phyloP scores from a whole-genome alignment of 73 alveolate genomes.

The Tetrahymena thermophila region DNA sequence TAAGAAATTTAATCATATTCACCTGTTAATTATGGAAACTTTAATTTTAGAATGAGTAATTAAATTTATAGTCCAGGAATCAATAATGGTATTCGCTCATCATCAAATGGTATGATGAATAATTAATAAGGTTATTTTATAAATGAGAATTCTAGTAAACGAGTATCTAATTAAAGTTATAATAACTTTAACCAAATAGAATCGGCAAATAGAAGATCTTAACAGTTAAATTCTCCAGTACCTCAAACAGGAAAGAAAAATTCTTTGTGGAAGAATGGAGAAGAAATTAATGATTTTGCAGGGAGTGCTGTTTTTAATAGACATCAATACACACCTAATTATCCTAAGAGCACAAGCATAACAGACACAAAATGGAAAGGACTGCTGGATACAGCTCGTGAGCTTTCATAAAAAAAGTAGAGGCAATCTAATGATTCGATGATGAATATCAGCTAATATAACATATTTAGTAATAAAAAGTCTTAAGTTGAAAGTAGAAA shows the following conservation, averaged over 20 bases:
- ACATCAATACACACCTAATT: neutral
- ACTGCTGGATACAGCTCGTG: neutral
- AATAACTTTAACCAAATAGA: neutral
- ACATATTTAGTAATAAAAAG: neutral
- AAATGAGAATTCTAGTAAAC: neutral
- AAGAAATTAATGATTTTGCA: neutral
- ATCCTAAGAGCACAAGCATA: neutral
- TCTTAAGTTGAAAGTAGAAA: neutral
- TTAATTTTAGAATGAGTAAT: neutral
- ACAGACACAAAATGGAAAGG: neutral
- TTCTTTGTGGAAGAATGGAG: neutral
- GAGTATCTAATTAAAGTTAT: neutral
- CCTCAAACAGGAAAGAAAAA: neutral
- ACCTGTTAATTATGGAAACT: neutral
- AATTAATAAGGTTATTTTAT: neutral
- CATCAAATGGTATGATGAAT: neutral
- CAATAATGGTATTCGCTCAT: neutral
- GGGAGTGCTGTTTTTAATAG: neutral
- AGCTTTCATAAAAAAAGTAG: neutral
- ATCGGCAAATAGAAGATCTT: neutral
- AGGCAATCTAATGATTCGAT: neutral
- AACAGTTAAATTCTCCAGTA: neutral
- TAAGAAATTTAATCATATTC: neutral
- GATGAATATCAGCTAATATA: neutral
- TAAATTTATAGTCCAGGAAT: neutral